Conservation (phyloP, 1,284 basidiomycete genomes). For the Tylopilus sp. region DNA sequence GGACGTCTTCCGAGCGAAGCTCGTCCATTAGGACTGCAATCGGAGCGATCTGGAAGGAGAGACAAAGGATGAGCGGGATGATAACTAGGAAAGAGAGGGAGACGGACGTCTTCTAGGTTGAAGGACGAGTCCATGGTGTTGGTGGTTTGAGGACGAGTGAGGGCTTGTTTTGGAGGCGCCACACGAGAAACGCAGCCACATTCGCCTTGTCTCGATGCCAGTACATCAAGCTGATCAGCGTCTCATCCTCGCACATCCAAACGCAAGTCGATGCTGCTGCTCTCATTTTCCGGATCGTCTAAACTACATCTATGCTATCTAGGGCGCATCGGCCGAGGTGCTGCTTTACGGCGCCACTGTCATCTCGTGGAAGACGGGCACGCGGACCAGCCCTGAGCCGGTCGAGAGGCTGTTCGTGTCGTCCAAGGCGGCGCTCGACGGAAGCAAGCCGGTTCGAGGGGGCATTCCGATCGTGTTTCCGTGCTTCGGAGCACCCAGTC, state of each 20-base stretch:
- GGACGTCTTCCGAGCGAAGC: constrained; percentile 91
- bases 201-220: constrained; percentile 40
- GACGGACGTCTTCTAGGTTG: constrained; percentile 52
- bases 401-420: constrained; percentile 74
- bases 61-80: constrained; percentile 18
- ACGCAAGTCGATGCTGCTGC: constrained; percentile 34
- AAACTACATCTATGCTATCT: constrained; percentile 1
- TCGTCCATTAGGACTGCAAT: constrained; percentile 93
- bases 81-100: constrained; percentile 5
- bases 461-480: constrained; percentile 84
- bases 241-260: constrained; percentile 49
- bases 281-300: not conserved
- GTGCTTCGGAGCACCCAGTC: constrained; percentile 75
- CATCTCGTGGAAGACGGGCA: constrained; percentile 66
- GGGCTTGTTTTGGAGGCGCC: constrained; percentile 17
- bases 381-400: constrained; percentile 35
- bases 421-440: constrained; percentile 69
- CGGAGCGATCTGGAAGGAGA: constrained; percentile 61
- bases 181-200: constrained; percentile 21
- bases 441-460: constrained; percentile 70
- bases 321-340: constrained; percentile 72
- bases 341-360: constrained; percentile 79
- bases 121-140: constrained; percentile 58
- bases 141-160: not conserved
- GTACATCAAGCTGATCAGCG: constrained; percentile 39